These are phyloP conservation scores for Cladosporium sp. DNA, from an alignment of 2,329 filamentous ascomycete species.

Conservation along the genomic window DNA sequence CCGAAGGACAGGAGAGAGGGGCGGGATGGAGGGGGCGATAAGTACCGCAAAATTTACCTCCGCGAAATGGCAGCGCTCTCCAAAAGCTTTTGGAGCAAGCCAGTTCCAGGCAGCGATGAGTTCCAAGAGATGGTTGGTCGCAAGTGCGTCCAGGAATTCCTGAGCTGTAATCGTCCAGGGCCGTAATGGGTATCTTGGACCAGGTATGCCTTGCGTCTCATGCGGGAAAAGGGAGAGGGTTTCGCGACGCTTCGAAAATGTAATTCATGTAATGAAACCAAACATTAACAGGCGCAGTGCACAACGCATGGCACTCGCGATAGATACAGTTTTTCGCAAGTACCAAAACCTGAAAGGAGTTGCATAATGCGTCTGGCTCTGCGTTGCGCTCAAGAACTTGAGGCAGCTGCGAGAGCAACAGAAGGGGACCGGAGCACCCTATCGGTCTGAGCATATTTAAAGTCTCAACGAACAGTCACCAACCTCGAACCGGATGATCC, in stretches of 20 bases:
- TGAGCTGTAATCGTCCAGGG: constrained; percentile 14
- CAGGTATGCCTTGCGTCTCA: constrained; percentile 18
- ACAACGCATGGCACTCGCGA: constrained; percentile 29
- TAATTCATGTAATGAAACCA: background rate
- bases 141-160: constrained; percentile 16
- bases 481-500: constrained; percentile 20
- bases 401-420: constrained; percentile 12
- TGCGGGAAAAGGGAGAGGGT: constrained; percentile 22
- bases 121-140: constrained; percentile 20
- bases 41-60: constrained; percentile 25
- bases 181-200: constrained; percentile 20
- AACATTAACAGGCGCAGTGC: constrained; percentile 26
- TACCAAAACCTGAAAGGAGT: constrained; percentile 22
- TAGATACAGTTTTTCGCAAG: constrained; percentile 31
- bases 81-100: constrained; percentile 16
- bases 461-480: constrained; percentile 27
- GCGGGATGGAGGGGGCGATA: constrained; percentile 37
- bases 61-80: constrained; percentile 26
- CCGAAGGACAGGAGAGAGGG: constrained; percentile 35
- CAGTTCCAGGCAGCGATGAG: constrained; percentile 16
- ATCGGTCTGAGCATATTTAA: constrained; percentile 32
- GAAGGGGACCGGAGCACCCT: constrained; percentile 21
- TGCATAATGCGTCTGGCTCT: constrained; percentile 36
- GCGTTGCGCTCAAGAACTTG: constrained; percentile 33
- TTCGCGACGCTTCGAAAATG: constrained; percentile 20